Percentiles rank a stretch among this genome's conserved stretches.
Evolutionary conservation across 192 early-diverging fungal genomes (phyloP).

Genomic region (Podila verticillata): DNA sequence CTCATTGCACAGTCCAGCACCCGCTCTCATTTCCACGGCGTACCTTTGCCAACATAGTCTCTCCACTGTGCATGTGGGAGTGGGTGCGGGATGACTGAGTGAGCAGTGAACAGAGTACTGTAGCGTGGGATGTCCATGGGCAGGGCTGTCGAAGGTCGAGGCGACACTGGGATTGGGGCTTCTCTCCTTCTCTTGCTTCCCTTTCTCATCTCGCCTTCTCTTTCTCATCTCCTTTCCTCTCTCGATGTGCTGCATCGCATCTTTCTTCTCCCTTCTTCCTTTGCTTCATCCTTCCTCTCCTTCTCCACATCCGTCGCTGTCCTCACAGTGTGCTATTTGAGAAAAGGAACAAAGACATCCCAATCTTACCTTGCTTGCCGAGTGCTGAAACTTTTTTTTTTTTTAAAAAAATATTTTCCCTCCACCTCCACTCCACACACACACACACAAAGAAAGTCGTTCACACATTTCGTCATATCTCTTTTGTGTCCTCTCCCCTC

Average conservation of each 20-base stretch:
- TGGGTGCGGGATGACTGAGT: too few relatives aligned
- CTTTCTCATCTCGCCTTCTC: background rate
- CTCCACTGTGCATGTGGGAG: too few relatives aligned
- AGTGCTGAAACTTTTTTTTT: too few relatives aligned
- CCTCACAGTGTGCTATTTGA: background rate
- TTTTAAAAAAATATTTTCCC: background rate
- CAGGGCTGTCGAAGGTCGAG: too few relatives aligned
- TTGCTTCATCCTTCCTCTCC: background rate
- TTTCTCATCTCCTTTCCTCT: background rate
- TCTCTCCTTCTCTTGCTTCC: conserved; percentile 9
- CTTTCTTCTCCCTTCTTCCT: background rate
- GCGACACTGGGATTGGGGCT: too few relatives aligned
- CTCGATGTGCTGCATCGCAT: background rate
- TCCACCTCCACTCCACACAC: conserved; percentile 1
- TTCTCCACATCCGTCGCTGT: background rate
- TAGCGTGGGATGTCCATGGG: too few relatives aligned
- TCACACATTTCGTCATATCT: background rate
- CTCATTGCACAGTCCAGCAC: too few relatives aligned
- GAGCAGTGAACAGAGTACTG: too few relatives aligned
- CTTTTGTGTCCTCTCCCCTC: too few relatives aligned
- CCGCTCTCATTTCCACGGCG: too few relatives aligned
- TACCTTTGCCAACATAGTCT: too few relatives aligned
- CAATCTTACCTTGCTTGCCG: background rate
- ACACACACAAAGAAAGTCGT: background rate
- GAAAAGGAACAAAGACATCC: background rate